Evolutionary conservation across 1,284 basidiomycete genomes (phyloP), one percentile per base, ranked within the genome.

Genomic region (Ganoderma lucidum): DNA sequence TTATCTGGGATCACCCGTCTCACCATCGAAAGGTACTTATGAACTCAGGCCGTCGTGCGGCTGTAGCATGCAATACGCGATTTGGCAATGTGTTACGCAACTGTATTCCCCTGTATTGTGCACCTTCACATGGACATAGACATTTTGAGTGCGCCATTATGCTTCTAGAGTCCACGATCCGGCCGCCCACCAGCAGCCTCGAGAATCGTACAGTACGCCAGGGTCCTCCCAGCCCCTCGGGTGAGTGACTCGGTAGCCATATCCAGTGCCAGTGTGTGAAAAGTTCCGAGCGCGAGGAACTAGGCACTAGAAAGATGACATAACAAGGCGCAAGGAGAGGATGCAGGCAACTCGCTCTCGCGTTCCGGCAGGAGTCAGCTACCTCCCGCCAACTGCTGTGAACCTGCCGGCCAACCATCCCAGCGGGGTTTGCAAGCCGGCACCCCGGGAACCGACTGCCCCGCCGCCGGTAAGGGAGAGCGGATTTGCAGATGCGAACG

Each of bases 321-420:
- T 39, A 35, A 39, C 17, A 9, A 35, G 19, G 15, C 23, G 42
- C 58, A 60, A 62, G 28, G 62, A 32, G 39, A 67, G 35, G 53
- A 8, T 51, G 61, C 62, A 45, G 37, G 61, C 63, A 51, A 37
- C 63, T 17, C 39, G 30, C 66, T 64, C 60, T 51, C 53, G 70
- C 56, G 45, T 48, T 48, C 28, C 42, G 17, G 6, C 39, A 45
- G 56, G 56, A 15, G 23, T 53, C n/a, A 65, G 37, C 64, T 75
- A 89, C 79, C 88, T 84, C 65, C 86, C 81, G 63, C 87, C 85
- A 51, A 85, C 88, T 41, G 91, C 90, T 5, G 90, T 86, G 59
- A 94, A 79, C 78, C 87, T 92, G 56, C 86, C 89, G n/a, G 93
- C 90, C 59, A 95, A 78, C 93, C 93, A 95, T 17, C 89, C 90